phyloP scores from a whole-genome alignment of 1,139 yeast genomes.

The Yarrowia galli region DNA sequence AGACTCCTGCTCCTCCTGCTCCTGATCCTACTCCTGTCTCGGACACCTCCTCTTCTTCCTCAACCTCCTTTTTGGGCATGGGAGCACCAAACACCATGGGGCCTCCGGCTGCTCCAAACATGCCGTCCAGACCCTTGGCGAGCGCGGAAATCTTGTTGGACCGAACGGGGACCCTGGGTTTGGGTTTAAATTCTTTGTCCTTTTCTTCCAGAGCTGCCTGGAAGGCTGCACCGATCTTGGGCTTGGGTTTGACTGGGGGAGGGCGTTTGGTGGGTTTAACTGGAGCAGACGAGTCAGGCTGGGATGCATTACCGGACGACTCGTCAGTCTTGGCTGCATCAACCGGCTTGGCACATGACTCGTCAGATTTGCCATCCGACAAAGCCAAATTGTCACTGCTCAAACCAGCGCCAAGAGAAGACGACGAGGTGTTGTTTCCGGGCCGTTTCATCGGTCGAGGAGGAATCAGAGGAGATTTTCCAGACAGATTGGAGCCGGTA shows the following conservation, averaged over 20 bases:
- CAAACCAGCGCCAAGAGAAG: not conserved
- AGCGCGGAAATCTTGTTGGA: constrained; percentile 36
- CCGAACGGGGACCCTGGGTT: constrained; percentile 31
- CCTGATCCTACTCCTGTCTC: no score
- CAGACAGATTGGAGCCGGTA: constrained; percentile 1
- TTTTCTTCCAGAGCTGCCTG: constrained; percentile 33
- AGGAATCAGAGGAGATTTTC: constrained; percentile 10
- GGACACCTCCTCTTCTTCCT: constrained; percentile 16
- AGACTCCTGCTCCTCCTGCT: not conserved
- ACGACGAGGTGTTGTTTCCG: not conserved
- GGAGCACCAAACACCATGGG: constrained; percentile 38
- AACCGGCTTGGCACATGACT: not conserved
- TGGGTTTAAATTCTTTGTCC: constrained; percentile 34
- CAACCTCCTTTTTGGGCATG: constrained; percentile 37
- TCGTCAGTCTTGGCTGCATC: not conserved
- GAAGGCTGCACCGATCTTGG: constrained; percentile 35
- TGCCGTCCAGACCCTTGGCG: constrained; percentile 36
- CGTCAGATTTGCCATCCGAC: not conserved
- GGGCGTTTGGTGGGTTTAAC: constrained; percentile 15
- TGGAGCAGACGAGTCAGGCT: not conserved
- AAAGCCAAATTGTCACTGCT: constrained; percentile 13
- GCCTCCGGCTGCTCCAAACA: constrained; percentile 24
- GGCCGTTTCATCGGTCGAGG: constrained; percentile 28
- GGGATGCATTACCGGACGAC: not conserved
- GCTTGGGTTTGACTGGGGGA: constrained; percentile 34